phyloP scores from a whole-genome alignment of 2,329 filamentous ascomycete species.

The Aspergillus fumigatus region DNA sequence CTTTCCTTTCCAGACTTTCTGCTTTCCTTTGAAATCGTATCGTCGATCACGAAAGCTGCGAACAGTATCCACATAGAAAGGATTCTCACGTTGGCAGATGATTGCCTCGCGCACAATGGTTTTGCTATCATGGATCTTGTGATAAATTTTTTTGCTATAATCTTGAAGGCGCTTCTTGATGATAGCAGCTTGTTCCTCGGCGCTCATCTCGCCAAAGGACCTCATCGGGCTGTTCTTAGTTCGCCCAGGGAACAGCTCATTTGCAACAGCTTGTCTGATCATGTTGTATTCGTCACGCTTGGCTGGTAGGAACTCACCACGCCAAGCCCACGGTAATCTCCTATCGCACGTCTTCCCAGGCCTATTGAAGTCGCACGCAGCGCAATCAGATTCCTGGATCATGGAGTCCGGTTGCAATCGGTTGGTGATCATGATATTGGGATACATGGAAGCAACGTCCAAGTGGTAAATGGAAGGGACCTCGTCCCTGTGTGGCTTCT shows the following conservation, averaged over 20 bases:
- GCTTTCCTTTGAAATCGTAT: slow-evolving; percentile 97
- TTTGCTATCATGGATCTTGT: slow-evolving; percentile 94
- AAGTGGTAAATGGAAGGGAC: slow-evolving; percentile 92
- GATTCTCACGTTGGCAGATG: slow-evolving; percentile 96
- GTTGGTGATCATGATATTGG: slow-evolving; percentile 98
- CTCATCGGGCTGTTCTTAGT: slow-evolving; percentile 64
- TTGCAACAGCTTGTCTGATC: slow-evolving; percentile 87
- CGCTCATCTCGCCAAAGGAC: slow-evolving; percentile 73
- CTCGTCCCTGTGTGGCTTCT: slow-evolving; percentile 79
- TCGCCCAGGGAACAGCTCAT: slow-evolving; percentile 84
- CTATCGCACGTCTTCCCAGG: slow-evolving; percentile 96
- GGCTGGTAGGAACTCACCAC: slow-evolving; percentile 92
- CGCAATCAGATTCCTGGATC: slow-evolving; percentile 93
- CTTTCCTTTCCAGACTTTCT: slow-evolving; percentile 98
- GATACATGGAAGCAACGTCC: slow-evolving; percentile 99
- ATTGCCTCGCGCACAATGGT: slow-evolving; percentile 93
- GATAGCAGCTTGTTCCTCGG: slow-evolving; percentile 75
- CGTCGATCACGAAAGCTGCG: slow-evolving; percentile 92
- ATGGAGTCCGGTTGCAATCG: slow-evolving; percentile 97
- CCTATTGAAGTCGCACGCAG: slow-evolving; percentile 95
- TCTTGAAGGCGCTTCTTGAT: slow-evolving; percentile 83
- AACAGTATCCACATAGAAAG: slow-evolving; percentile 96
- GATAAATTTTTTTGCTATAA: slow-evolving; percentile 98
- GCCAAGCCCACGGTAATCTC: slow-evolving; percentile 93
- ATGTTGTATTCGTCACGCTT: slow-evolving; percentile 99